Evolutionary conservation across 2,329 filamentous ascomycete genomes (phyloP).

Genomic region (Paramyrothecium sp.): DNA sequence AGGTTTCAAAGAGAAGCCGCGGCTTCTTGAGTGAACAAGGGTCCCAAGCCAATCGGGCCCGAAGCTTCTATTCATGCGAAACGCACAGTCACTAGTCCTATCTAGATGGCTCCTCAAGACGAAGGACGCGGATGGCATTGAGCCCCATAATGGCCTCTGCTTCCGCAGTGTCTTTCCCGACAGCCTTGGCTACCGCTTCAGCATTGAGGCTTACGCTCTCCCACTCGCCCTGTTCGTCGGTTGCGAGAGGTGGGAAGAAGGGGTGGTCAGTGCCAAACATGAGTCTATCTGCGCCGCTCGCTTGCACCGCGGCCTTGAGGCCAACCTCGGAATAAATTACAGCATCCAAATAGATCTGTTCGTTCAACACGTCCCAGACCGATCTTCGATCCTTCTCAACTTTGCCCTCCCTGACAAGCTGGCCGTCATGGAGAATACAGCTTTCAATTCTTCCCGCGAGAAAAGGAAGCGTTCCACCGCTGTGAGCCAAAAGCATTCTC

Average conservation of each 20-base stretch:
- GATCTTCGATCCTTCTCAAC: constrained; percentile 45
- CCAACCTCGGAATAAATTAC: constrained; percentile 79
- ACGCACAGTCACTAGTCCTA: no score
- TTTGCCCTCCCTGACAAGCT: constrained; percentile 65
- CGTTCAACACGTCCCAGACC: constrained; percentile 56
- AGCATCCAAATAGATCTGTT: constrained; percentile 84
- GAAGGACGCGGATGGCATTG: constrained; percentile 56
- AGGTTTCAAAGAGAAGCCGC: constrained; percentile 28
- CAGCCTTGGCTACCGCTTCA: constrained; percentile 51
- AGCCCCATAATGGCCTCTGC: constrained; percentile 56
- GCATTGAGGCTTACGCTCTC: constrained; percentile 60
- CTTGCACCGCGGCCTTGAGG: constrained; percentile 67
- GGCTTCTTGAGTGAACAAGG: background rate
- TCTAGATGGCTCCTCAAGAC: constrained; percentile 22
- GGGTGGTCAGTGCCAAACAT: constrained; percentile 84
- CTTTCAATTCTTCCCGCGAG: constrained; percentile 85
- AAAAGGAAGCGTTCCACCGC: constrained; percentile 85
- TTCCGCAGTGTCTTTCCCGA: constrained; percentile 42
- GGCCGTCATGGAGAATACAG: constrained; percentile 79
- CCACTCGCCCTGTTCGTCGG: constrained; percentile 64
- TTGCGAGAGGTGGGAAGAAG: constrained; percentile 75
- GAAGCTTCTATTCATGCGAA: constrained; percentile 6
- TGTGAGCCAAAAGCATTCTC: constrained; percentile 79
- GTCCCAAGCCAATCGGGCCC: background rate
- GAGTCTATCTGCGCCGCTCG: constrained; percentile 65